A percentile compares a stretch with the other conserved stretches of the same genome.
Conservation (phyloP, 2,329 filamentous ascomycete species). For the Ascochyta clinopodiicola region DNA sequence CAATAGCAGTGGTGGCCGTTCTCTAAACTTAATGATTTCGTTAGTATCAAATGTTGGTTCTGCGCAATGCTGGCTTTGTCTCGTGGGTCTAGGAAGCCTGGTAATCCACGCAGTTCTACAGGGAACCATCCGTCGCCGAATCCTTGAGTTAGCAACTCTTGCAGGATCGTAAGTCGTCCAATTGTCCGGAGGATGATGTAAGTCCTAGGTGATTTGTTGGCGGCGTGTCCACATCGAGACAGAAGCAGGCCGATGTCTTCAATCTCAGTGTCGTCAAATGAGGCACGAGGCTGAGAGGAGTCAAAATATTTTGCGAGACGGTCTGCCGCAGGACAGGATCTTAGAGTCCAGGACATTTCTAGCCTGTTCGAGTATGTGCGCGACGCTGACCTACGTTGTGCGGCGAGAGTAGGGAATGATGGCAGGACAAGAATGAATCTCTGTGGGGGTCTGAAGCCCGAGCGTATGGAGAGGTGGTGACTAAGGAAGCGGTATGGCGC, state of each 20-base stretch:
- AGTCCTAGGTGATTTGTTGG: slow-evolving; percentile 26
- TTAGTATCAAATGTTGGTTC: slow-evolving; percentile 29
- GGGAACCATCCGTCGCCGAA: slow-evolving; percentile 40
- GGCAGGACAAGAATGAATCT: no score
- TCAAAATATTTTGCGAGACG: slow-evolving; percentile 15
- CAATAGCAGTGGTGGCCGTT: slow-evolving; percentile 35
- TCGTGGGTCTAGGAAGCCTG: slow-evolving; percentile 19
- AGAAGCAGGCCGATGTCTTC: slow-evolving; percentile 25
- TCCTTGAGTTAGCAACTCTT: slow-evolving; percentile 27
- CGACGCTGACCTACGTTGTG: background rate
- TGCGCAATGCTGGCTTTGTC: slow-evolving; percentile 25
- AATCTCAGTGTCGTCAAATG: slow-evolving; percentile 25
- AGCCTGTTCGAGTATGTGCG: background rate
- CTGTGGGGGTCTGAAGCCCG: no score
- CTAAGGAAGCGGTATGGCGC: no score
- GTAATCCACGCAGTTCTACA: slow-evolving; percentile 26
- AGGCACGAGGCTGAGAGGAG: slow-evolving; percentile 3
- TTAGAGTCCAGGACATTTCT: background rate
- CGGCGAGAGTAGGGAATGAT: no score
- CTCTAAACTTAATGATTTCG: slow-evolving; percentile 24
- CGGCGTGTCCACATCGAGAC: background rate
- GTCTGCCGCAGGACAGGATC: background rate
- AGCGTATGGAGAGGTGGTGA: no score
- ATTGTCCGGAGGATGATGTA: slow-evolving; percentile 40
- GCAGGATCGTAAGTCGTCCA: slow-evolving; percentile 24